Evolutionary conservation across 768 basidiomycete species (phyloP), one percentile per base, ranked within the genome.

Genomic region (Lentinula detonsa): DNA sequence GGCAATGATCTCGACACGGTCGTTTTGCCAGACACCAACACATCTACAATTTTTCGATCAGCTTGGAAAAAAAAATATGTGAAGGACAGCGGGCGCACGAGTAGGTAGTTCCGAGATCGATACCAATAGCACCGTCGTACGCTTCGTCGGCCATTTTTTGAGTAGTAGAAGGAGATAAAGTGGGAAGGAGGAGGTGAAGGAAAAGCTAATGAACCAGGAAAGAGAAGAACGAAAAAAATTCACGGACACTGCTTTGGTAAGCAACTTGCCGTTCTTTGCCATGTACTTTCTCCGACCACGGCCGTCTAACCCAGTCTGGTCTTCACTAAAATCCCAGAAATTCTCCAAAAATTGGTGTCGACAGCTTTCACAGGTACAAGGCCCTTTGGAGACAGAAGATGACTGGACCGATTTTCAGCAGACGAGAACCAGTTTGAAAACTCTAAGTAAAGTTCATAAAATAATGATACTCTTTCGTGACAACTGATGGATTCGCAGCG

Each of bases 1-100:
- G 80, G 93, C 90, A 74, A 98, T 98, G 81, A 98, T 98, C 77
- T 98, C 95, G 70, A 98, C 95, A 71, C 96, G 94, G 85, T 98
- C 96, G 77, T 97, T 95, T 85, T 96, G 93, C 95, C 95, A 98
- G 71, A 98, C 95, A 81, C 94, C 96, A 69, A 98, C 96, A 75
- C 95, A 98, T 52, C 94, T 96, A 68, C 40, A 69, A 57, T 68
- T 13, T 33, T 59, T 59, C 23, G 34, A 54, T 59, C 34, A 65
- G 59, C 69, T 69, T 11, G 57, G 37, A 31, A 50, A 65, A 64
- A 70, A 70, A 64, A 54, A 61, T 8, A 62, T 34, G 28, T 66
- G 45, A 61, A 48, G 35, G 16, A 15, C 16, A 54, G 50, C 23
- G 46, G 15, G 75, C 88, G 67, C 72, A 93, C 90, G 92, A 93